Conservation (phyloP, 2,329 filamentous ascomycete genomes). For the Polytolypa hystricis region DNA sequence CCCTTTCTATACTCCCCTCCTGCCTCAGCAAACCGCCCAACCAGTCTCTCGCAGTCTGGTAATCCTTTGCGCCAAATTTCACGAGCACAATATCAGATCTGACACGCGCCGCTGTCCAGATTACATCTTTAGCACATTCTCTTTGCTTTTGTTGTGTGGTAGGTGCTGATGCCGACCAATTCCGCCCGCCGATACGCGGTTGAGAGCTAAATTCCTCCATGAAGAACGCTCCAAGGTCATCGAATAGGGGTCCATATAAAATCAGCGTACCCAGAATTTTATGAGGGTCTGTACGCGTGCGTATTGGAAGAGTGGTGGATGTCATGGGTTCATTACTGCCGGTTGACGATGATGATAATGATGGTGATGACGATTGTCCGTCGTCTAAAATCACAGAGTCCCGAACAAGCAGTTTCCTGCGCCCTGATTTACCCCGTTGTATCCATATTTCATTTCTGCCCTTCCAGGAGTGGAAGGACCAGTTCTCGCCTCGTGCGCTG, state of each 20-base stretch:
- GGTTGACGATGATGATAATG: conserved; percentile 27
- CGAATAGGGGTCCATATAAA: conserved; percentile 61
- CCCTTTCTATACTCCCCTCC: conserved; percentile 58
- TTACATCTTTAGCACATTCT: conserved; percentile 47
- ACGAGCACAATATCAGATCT: conserved; percentile 70
- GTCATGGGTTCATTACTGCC: not conserved
- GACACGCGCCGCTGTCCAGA: conserved; percentile 75
- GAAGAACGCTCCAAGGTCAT: conserved; percentile 59
- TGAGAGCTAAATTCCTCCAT: conserved; percentile 64
- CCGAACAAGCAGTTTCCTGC: conserved; percentile 60
- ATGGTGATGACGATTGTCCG: conserved; percentile 19
- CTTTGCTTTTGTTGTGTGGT: conserved; percentile 32
- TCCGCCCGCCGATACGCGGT: conserved; percentile 70
- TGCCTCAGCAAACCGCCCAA: conserved; percentile 61
- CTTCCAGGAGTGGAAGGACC: conserved; percentile 69
- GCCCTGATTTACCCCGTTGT: conserved; percentile 27
- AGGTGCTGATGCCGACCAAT: conserved; percentile 45
- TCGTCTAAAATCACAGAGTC: conserved; percentile 70
- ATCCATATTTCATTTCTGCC: conserved; percentile 71
- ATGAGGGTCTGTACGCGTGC: conserved; percentile 58
- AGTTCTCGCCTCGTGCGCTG: conserved; percentile 73
- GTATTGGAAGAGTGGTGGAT: conserved; percentile 15
- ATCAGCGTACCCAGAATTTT: conserved; percentile 78
- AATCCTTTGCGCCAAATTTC: conserved; percentile 74
- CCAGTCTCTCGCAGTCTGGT: conserved; percentile 75